Evolutionary conservation across 495 filamentous ascomycete species (phyloP).

Genomic region (Xylaria sp.): DNA sequence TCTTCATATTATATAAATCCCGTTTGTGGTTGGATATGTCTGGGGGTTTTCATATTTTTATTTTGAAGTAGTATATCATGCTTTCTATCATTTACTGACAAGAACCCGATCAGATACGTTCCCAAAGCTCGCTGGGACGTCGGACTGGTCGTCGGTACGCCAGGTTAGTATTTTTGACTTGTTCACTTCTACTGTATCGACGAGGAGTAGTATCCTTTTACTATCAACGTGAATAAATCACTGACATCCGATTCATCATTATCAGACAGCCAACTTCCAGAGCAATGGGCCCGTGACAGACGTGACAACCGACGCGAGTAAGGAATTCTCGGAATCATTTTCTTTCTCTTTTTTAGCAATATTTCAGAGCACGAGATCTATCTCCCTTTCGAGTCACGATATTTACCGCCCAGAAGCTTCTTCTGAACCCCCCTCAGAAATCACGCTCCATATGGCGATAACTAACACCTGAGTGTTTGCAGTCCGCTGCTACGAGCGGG

Average conservation of each 20-base stretch:
- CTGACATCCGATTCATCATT: neutral
- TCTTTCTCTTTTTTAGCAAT: too few relatives aligned
- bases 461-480: too few relatives aligned
- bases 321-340: too few relatives aligned
- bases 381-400: too few relatives aligned
- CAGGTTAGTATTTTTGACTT: slow-evolving; percentile 28
- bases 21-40: neutral
- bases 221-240: neutral
- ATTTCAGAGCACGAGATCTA: too few relatives aligned
- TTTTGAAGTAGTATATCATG: neutral
- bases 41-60: neutral
- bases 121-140: slow-evolving; percentile 41
- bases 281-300: slow-evolving; percentile 60
- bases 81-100: slow-evolving; percentile 22
- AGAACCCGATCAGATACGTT: slow-evolving; percentile 32
- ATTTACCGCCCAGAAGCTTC: too few relatives aligned
- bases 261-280: slow-evolving; percentile 53
- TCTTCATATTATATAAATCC: neutral
- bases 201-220: neutral
- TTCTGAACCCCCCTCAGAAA: too few relatives aligned
- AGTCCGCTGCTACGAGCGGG: slow-evolving; percentile 60
- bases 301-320: slow-evolving; percentile 53
- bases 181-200: neutral
- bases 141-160: slow-evolving; percentile 59
- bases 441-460: too few relatives aligned